phyloP scores from a whole-genome alignment of 345 rosid species.

The Syzygium aromaticum region DNA sequence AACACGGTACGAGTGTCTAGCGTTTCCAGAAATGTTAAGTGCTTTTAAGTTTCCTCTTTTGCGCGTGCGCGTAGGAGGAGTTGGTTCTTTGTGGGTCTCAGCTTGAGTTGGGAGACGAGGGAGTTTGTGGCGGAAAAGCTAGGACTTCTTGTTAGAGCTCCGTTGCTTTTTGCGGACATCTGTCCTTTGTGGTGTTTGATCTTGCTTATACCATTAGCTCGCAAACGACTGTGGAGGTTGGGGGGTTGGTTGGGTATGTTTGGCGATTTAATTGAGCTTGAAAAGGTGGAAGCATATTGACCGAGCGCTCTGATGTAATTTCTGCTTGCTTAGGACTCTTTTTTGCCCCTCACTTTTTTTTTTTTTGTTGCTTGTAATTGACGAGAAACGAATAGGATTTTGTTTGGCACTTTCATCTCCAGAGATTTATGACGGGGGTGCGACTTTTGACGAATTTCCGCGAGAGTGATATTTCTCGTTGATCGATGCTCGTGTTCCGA shows the following conservation, averaged over 20 bases:
- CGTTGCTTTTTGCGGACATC: not conserved
- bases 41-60: not conserved
- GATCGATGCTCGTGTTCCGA: not conserved
- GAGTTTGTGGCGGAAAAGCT: not conserved
- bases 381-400: not conserved
- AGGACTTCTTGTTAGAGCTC: not conserved
- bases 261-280: not conserved
- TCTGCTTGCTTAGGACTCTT: not conserved
- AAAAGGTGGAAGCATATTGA: not conserved
- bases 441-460: not conserved
- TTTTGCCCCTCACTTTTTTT: not conserved
- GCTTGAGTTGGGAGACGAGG: not conserved
- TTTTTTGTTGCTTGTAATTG: not conserved
- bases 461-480: not conserved
- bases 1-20: slow-evolving; percentile 49
- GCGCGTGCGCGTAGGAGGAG: not conserved
- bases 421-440: not conserved
- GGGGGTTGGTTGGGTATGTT: not conserved
- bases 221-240: not conserved
- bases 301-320: not conserved
- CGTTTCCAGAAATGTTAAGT: not conserved
- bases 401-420: not conserved
- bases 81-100: not conserved
- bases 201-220: not conserved
- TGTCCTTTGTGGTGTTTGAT: not conserved